Conservation (phyloP, 2,329 filamentous ascomycete genomes). For the Orbilia javanica region DNA sequence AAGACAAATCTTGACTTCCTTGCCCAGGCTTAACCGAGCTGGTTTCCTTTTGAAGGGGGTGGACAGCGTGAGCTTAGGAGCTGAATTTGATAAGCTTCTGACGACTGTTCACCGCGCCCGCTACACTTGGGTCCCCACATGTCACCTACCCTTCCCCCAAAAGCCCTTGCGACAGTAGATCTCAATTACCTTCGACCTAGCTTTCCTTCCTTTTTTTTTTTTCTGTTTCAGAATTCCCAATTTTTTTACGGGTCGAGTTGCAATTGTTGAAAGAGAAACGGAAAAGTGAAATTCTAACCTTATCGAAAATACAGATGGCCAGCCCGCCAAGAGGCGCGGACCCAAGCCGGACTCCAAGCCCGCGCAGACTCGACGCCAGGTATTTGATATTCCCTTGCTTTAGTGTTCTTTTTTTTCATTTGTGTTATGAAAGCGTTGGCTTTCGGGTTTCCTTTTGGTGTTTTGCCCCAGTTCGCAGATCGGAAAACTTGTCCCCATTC, state of each 20-base stretch:
- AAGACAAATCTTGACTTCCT: slow-evolving; percentile 46
- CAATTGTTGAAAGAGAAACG: slow-evolving; percentile 1
- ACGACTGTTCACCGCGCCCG: slow-evolving; percentile 16
- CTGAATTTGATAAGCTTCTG: slow-evolving; percentile 57
- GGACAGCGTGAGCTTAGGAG: neutral
- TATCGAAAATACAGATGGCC: slow-evolving; percentile 73
- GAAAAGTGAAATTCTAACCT: slow-evolving; percentile 6
- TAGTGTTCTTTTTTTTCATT: neutral
- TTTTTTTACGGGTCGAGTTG: slow-evolving; percentile 34
- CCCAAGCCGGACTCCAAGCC: slow-evolving; percentile 98
- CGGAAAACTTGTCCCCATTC: slow-evolving; percentile 39
- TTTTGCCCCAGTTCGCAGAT: slow-evolving; percentile 47
- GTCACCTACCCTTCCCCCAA: neutral
- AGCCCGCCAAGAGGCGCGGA: slow-evolving; percentile 87
- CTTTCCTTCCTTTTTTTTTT: slow-evolving; percentile 8
- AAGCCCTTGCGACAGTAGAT: neutral
- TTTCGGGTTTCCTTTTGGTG: neutral
- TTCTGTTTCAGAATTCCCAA: slow-evolving; percentile 42
- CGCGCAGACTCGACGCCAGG: slow-evolving; percentile 88
- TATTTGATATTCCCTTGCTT: slow-evolving; percentile 69
- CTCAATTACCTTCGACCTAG: neutral
- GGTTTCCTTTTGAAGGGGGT: neutral
- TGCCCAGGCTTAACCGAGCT: slow-evolving; percentile 49
- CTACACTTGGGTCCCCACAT: slow-evolving; percentile 18
- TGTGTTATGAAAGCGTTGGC: slow-evolving; percentile 2